Conservation (phyloP, 495 filamentous ascomycete species). For the Neurospora tetrasperma region DNA sequence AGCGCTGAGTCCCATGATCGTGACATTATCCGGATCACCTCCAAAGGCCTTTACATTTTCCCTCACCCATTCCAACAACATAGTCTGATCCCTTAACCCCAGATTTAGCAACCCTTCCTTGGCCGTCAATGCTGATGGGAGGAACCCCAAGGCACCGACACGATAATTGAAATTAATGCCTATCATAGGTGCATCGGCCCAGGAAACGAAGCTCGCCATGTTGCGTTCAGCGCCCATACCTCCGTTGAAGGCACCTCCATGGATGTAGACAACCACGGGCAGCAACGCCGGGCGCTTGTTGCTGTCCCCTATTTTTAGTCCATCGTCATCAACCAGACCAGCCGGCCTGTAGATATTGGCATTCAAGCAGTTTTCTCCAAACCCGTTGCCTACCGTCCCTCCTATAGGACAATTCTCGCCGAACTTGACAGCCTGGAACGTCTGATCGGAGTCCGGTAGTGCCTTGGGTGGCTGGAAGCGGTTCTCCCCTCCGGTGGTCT, state of each 20-base stretch:
- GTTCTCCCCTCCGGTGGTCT: constrained; percentile 43
- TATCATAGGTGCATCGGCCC: constrained; percentile 42
- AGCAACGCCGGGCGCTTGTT: constrained; percentile 24
- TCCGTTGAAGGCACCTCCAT: constrained; percentile 44
- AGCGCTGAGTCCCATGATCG: constrained; percentile 56
- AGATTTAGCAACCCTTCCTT: constrained; percentile 52
- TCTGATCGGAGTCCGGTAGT: constrained; percentile 16
- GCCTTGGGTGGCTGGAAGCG: constrained; percentile 45
- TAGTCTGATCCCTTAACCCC: constrained; percentile 58
- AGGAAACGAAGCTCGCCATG: constrained; percentile 45
- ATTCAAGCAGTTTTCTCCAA: constrained; percentile 43
- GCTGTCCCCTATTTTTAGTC: constrained; percentile 4
- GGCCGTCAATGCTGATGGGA: constrained; percentile 42
- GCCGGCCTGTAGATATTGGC: constrained; percentile 38
- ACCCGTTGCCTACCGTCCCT: constrained; percentile 13
- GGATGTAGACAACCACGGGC: constrained; percentile 50
- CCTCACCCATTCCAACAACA: constrained; percentile 54
- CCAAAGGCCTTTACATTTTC: constrained; percentile 51
- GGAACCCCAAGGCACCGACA: constrained; percentile 56
- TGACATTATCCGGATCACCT: constrained; percentile 52
- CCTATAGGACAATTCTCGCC: constrained; percentile 34
- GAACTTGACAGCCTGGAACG: constrained; percentile 35
- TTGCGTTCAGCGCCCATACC: constrained; percentile 34
- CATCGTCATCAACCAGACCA: constrained; percentile 17
- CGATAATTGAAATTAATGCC: constrained; percentile 61